Evolutionary conservation across 2,329 filamentous ascomycete species (phyloP).

Genomic region (Coniochaeta pulveracea): DNA sequence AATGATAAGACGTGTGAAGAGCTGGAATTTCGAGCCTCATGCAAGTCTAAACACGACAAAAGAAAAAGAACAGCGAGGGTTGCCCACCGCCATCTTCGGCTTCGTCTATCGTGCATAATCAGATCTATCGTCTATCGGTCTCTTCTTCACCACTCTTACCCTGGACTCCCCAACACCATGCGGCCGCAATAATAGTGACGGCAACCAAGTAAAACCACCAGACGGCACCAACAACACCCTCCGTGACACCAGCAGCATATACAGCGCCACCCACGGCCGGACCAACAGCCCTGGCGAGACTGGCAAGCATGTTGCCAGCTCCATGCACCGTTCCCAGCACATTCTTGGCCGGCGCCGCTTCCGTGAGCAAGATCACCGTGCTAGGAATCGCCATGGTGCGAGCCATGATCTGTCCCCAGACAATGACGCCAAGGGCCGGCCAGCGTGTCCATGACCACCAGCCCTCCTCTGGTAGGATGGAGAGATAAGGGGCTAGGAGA

Average conservation of each 20-base stretch:
- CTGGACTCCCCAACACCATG: slow-evolving; percentile 9
- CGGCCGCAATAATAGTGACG: slow-evolving; percentile 13
- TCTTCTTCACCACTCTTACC: not conserved
- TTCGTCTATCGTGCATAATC: too few relatives aligned
- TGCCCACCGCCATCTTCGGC: too few relatives aligned
- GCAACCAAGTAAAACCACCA: slow-evolving; percentile 18
- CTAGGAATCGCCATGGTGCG: slow-evolving; percentile 41
- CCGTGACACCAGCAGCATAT: slow-evolving; percentile 16
- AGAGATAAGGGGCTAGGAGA: slow-evolving; percentile 45
- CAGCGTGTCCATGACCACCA: slow-evolving; percentile 29
- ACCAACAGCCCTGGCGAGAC: slow-evolving; percentile 16
- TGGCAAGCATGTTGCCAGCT: slow-evolving; percentile 16
- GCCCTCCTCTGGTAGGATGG: slow-evolving; percentile 36
- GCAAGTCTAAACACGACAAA: too few relatives aligned
- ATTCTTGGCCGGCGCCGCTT: slow-evolving; percentile 21
- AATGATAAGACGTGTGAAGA: too few relatives aligned
- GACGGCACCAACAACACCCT: slow-evolving; percentile 16
- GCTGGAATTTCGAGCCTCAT: too few relatives aligned
- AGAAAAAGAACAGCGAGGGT: too few relatives aligned
- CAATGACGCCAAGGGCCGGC: slow-evolving; percentile 41
- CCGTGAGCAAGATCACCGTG: slow-evolving; percentile 26
- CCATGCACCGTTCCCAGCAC: slow-evolving; percentile 26
- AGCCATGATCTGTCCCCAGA: slow-evolving; percentile 48
- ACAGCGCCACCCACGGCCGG: slow-evolving; percentile 16
- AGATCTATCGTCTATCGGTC: not conserved